Evolutionary conservation across 176 grass and related monocot genomes (phyloP).

Genomic region (Bolboschoenus planiculmis): DNA sequence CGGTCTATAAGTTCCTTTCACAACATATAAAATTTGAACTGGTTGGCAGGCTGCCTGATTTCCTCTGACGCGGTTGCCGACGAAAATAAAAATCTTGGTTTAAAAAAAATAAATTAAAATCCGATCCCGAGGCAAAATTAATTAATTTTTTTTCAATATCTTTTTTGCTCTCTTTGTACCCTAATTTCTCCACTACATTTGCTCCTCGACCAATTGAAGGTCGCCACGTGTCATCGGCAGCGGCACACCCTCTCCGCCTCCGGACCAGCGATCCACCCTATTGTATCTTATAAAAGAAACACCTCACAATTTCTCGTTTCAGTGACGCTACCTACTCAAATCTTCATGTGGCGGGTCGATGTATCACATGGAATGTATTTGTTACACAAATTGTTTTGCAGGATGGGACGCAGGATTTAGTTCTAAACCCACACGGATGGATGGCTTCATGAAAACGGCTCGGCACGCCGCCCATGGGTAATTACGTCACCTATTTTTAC

Average conservation of each 20-base stretch:
- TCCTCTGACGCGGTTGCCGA: slow-evolving; percentile 4
- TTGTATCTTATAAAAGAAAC: not conserved
- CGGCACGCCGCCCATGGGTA: not conserved
- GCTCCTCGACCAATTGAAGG: slow-evolving; percentile 1
- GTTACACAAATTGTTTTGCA: not conserved
- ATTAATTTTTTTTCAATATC: not conserved
- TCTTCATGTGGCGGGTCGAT: not conserved
- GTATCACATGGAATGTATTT: not conserved
- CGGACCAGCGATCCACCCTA: slow-evolving; percentile 14
- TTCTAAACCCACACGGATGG: not conserved
- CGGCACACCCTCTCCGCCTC: slow-evolving; percentile 17
- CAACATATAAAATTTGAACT: not conserved
- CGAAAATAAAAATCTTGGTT: not conserved
- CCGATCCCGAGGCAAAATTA: slow-evolving; percentile 13
- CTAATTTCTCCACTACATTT: not conserved
- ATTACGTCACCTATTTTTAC: slow-evolving; percentile 18
- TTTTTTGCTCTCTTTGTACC: not conserved
- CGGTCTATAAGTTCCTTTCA: too few relatives aligned
- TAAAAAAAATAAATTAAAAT: not conserved
- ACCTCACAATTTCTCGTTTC: not conserved
- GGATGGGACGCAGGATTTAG: not conserved
- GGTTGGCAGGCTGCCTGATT: not conserved
- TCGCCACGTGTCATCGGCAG: slow-evolving; percentile 24
- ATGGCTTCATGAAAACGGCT: slow-evolving; percentile 1
- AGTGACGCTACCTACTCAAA: not conserved